Conservation (phyloP, 1,284 basidiomycete genomes). For the Apiotrichum montevideense region DNA sequence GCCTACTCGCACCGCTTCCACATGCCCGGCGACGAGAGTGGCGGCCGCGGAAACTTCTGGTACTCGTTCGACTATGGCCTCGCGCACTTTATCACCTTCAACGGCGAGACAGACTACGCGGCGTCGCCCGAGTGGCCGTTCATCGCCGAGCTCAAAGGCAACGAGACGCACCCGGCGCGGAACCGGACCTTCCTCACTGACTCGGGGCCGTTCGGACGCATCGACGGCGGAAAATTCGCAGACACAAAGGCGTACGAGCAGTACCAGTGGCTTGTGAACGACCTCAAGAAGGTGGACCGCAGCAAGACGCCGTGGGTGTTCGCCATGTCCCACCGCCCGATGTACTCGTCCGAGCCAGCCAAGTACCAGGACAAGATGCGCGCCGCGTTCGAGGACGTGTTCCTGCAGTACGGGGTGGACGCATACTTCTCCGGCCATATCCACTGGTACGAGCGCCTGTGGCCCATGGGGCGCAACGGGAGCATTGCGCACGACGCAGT, state of each 20-base stretch:
- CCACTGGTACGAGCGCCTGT: conserved; percentile 43
- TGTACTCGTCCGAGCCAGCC: conserved; percentile 26
- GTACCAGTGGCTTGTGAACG: conserved; percentile 23
- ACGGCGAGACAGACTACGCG: conserved; percentile 24
- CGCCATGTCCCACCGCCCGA: conserved; percentile 36
- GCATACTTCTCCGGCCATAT: conserved; percentile 40
- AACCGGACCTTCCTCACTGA: conserved; percentile 9
- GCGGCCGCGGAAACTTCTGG: conserved; percentile 28
- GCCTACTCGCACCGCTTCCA: conserved; percentile 30
- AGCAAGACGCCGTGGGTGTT: conserved; percentile 45
- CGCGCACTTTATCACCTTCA: conserved; percentile 24
- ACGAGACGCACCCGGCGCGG: conserved; percentile 17
- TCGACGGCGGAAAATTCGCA: conserved; percentile 17
- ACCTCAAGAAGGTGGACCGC: conserved; percentile 40
- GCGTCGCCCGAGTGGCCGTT: conserved; percentile 24
- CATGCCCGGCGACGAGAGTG: conserved; percentile 27
- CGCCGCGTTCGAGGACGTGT: conserved; percentile 37
- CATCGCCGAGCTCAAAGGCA: conserved; percentile 22
- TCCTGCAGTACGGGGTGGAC: conserved; percentile 43
- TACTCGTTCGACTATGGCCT: conserved; percentile 28
- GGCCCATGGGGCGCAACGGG: conserved; percentile 30
- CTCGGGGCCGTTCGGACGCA: conserved; percentile 12
- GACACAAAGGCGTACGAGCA: conserved; percentile 24
- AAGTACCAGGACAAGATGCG: conserved; percentile 31
- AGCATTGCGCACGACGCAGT: conserved; percentile 25